Evolutionary conservation across 495 filamentous ascomycete species (phyloP).

Genomic region (Chaetomium fimeti): DNA sequence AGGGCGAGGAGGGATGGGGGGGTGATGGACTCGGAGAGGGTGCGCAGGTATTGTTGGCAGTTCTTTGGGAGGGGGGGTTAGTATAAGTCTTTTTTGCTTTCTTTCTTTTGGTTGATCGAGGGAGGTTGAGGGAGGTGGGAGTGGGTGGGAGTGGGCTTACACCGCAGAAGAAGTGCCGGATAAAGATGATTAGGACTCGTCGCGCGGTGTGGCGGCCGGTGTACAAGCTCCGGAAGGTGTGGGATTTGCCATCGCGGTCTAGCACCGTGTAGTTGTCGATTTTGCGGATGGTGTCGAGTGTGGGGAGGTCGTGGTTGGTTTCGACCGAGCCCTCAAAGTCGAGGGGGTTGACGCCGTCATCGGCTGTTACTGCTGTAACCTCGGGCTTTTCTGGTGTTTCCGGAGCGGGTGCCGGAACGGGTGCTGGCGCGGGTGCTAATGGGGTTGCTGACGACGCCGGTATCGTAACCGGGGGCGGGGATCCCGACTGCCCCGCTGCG

Average conservation of each 20-base stretch:
- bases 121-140: neutral
- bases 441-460: neutral
- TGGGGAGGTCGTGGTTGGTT: conserved; percentile 55
- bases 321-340: conserved; percentile 50
- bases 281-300: conserved; percentile 46
- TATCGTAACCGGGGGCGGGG: conserved; percentile 5
- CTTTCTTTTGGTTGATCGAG: neutral
- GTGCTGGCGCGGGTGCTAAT: too few species aligned
- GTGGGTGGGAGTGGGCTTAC: conserved; percentile 48
- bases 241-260: conserved; percentile 59
- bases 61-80: conserved; percentile 43
- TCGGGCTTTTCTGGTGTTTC: neutral
- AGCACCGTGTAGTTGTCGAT: conserved; percentile 60
- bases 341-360: conserved; percentile 30
- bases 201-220: conserved; percentile 51
- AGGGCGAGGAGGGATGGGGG: conserved; percentile 56
- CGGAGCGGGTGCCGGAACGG: neutral
- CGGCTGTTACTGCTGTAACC: neutral
- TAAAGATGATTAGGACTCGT: conserved; percentile 72
- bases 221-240: conserved; percentile 69
- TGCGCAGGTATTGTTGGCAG: conserved; percentile 71
- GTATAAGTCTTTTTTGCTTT: too few species aligned
- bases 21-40: conserved; percentile 58
- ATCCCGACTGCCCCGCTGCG: neutral
- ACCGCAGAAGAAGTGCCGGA: conserved; percentile 89